A percentile compares a stretch with the other conserved stretches of the same genome.
phyloP scores from a whole-genome alignment of 306 rosid species.

The Sechiopsis laciniata region DNA sequence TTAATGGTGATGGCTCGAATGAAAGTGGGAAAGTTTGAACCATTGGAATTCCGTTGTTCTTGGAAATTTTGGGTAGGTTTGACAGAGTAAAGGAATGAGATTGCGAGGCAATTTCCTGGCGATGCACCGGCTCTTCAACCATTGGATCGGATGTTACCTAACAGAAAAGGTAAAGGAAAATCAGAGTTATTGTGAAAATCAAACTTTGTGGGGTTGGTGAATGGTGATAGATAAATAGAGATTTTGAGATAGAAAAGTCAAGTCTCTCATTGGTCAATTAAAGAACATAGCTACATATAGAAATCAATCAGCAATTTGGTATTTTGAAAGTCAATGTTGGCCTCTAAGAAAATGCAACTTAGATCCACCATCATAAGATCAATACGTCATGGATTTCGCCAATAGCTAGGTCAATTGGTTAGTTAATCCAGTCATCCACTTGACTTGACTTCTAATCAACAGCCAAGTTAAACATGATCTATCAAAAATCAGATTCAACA shows the following conservation, averaged over 20 bases:
- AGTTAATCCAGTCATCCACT: background rate
- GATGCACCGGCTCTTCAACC: conserved; percentile 63
- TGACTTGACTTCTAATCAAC: conserved; percentile 4
- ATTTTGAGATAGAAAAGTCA: background rate
- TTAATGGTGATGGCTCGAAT: conserved; percentile 32
- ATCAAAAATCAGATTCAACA: background rate
- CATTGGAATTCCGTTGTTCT: conserved; percentile 42
- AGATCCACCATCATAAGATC: conserved; percentile 15
- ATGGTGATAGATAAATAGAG: conserved; percentile 2
- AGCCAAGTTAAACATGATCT: background rate
- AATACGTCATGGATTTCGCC: background rate
- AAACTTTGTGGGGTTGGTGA: conserved; percentile 14
- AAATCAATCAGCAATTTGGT: background rate
- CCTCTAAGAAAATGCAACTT: background rate
- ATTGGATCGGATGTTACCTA: conserved; percentile 62
- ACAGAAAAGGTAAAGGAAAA: conserved; percentile 12
- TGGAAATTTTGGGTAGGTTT: conserved; percentile 38
- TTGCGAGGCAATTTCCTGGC: conserved; percentile 45
- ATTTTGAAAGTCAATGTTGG: background rate
- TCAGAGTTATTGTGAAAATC: background rate
- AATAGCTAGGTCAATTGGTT: background rate
- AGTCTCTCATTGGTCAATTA: background rate
- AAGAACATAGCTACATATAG: background rate
- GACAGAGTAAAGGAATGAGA: conserved; percentile 39
- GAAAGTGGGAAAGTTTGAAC: conserved; percentile 40